Conservation (phyloP, 2,329 filamentous ascomycete genomes). For the Aspergillus sp. region DNA sequence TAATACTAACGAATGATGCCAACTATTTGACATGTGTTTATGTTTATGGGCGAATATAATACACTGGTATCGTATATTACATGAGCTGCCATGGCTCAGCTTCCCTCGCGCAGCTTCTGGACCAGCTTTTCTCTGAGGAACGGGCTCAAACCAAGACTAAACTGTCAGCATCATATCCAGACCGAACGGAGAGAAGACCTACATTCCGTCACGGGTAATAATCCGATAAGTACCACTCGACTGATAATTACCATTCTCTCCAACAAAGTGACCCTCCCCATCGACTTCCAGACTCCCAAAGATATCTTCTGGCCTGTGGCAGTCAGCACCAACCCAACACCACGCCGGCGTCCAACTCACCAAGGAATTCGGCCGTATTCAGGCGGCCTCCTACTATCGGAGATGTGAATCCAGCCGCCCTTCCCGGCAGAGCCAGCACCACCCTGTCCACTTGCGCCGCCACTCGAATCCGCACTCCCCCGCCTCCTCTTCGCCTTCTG, state of each 20-base stretch:
- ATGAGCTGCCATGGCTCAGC: no score
- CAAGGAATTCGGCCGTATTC: constrained; percentile 57
- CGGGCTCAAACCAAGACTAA: constrained; percentile 38
- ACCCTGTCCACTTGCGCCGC: constrained; percentile 51
- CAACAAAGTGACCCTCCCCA: constrained; percentile 47
- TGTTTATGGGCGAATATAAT: no score
- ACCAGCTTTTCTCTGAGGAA: constrained; percentile 43
- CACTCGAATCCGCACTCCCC: constrained; percentile 38
- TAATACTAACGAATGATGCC: no score
- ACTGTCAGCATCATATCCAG: constrained; percentile 13
- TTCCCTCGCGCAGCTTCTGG: constrained; percentile 36
- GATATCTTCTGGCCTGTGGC: constrained; percentile 50
- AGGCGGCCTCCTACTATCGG: constrained; percentile 49
- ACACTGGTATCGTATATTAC: neutral
- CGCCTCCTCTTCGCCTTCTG: constrained; percentile 23
- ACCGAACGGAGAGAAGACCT: constrained; percentile 18
- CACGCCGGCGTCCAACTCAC: constrained; percentile 16
- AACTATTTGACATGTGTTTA: no score
- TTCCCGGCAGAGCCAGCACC: constrained; percentile 49
- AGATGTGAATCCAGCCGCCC: constrained; percentile 56
- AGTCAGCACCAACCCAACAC: constrained; percentile 6
- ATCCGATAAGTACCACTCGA: constrained; percentile 52
- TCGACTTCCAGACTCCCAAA: constrained; percentile 57
- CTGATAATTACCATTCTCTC: constrained; percentile 49
- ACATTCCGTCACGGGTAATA: constrained; percentile 52